Percentiles rank a stretch among this genome's conserved stretches.
These are phyloP conservation scores for Erysimum cheiri DNA, from an alignment of 441 rosid genomes.

Conservation along the genomic window DNA sequence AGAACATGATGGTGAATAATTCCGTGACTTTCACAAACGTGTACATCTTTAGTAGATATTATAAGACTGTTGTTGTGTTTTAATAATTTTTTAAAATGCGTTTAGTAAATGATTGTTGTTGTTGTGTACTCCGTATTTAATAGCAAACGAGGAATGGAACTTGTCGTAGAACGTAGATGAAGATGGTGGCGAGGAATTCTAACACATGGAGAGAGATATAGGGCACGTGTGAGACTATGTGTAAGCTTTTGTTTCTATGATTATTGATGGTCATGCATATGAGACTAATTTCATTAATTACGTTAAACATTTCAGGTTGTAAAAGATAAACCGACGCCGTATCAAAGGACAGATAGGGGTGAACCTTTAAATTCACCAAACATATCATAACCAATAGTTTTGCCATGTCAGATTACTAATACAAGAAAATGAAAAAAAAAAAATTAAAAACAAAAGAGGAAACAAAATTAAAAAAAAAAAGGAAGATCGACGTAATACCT, in stretches of 20 bases:
- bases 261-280: slow-evolving; percentile 39
- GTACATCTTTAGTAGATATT: slow-evolving; percentile 41
- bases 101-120: slow-evolving; percentile 6
- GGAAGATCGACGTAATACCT: too few relatives aligned
- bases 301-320: slow-evolving; percentile 14
- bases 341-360: too few relatives aligned
- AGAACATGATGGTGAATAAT: slow-evolving; percentile 42
- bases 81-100: slow-evolving; percentile 20
- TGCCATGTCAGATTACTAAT: too few relatives aligned
- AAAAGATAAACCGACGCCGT: not conserved
- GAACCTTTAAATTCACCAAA: too few relatives aligned
- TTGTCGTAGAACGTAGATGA: slow-evolving; percentile 29
- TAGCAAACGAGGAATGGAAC: slow-evolving; percentile 29
- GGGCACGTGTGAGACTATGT: slow-evolving; percentile 48
- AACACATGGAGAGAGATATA: slow-evolving; percentile 40
- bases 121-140: slow-evolving; percentile 27
- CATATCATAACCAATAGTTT: too few relatives aligned
- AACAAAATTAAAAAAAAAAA: too few relatives aligned
- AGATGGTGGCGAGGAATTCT: slow-evolving; percentile 38
- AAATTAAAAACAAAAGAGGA: too few relatives aligned
- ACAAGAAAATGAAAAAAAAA: too few relatives aligned
- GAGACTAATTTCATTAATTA: slow-evolving; percentile 30
- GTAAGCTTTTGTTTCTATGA: slow-evolving; percentile 42
- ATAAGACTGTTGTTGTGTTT: not conserved
- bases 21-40: slow-evolving; percentile 35